Evolutionary conservation across 208 protist genomes (phyloP).

Genomic region (Acanthamoeba castellanii): DNA sequence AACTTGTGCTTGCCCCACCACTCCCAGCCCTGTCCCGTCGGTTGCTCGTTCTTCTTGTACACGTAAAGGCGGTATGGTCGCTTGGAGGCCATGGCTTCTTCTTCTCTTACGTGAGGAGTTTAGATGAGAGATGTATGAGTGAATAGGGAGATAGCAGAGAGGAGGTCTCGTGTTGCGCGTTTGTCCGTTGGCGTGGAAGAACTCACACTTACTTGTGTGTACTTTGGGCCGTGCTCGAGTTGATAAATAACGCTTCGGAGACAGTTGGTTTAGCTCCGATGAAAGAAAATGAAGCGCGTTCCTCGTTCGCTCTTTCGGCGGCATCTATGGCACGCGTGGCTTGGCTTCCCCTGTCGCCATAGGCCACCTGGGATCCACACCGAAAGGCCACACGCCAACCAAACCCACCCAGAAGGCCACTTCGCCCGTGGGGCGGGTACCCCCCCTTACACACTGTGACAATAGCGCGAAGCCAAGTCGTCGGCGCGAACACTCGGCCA

Average conservation of each 20-base stretch:
- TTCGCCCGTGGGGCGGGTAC: too few species aligned
- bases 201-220: too few species aligned
- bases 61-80: conserved; percentile 23
- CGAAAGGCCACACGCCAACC: not conserved
- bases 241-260: not conserved
- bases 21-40: not conserved
- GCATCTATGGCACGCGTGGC: not conserved
- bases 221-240: too few species aligned
- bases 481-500: not conserved
- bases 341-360: not conserved
- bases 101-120: not conserved
- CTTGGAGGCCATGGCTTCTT: not conserved
- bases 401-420: not conserved
- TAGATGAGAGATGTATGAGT: not conserved
- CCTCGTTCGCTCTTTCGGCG: not conserved
- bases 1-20: conserved; percentile 56
- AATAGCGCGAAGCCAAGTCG: not conserved
- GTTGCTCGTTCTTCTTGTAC: conserved; percentile 2
- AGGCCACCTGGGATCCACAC: not conserved
- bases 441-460: not conserved
- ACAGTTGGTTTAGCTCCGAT: not conserved
- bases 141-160: not conserved
- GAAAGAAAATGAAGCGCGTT: not conserved
- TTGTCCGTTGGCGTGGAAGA: too few species aligned
- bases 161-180: too few species aligned